Evolutionary conservation across 139 green algal species (phyloP).

Genomic region (Marvania coccoides): DNA sequence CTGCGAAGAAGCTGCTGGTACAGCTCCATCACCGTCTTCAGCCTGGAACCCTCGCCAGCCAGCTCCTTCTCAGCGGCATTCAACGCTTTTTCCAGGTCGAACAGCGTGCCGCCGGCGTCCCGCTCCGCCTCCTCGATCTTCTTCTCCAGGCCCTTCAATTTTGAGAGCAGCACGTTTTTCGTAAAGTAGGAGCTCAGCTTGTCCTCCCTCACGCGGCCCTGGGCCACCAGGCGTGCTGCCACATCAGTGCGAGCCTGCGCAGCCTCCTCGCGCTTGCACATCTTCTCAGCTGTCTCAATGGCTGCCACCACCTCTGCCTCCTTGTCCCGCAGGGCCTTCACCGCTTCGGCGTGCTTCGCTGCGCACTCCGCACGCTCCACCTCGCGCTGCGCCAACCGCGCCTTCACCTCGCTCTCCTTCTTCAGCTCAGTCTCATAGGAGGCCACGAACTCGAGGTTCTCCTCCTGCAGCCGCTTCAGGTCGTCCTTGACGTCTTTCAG

Average conservation of each 20-base stretch:
- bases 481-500: neutral
- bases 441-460: neutral
- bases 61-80: neutral
- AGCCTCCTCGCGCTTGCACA: slow-evolving; percentile 18
- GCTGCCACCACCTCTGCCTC: neutral
- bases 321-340: neutral
- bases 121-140: slow-evolving; percentile 28
- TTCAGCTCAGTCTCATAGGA: slow-evolving; percentile 10
- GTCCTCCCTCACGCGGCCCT: slow-evolving; percentile 9
- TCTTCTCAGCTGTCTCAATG: neutral
- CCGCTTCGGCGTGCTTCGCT: neutral
- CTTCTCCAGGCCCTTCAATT: slow-evolving; percentile 18
- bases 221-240: slow-evolving; percentile 4
- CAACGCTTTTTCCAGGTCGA: slow-evolving; percentile 15
- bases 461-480: neutral
- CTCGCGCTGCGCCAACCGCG: neutral
- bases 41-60: neutral
- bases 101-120: slow-evolving; percentile 21
- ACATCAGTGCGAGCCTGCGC: neutral
- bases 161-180: slow-evolving; percentile 3
- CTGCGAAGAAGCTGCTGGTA: neutral
- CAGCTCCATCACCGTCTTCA: neutral
- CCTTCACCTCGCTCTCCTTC: neutral
- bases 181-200: slow-evolving; percentile 5
- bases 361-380: no score